Evolutionary conservation across 169 alveolate genomes (phyloP), one percentile per base, ranked within the genome.

Genomic region (Plasmodium yoelii): DNA sequence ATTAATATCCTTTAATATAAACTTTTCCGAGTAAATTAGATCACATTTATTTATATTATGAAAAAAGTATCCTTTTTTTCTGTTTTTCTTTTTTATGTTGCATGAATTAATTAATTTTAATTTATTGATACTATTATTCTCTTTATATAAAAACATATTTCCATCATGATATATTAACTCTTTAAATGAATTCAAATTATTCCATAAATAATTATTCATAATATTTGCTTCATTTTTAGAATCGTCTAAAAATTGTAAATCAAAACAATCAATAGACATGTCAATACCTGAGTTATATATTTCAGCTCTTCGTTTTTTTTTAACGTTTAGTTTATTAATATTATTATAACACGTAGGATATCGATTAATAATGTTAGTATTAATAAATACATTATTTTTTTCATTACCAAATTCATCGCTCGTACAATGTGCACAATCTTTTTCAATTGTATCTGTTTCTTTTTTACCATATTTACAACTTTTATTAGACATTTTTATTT

Each of bases 231-330:
- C 68, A 74, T 34, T 70, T 51, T 53, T 59, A 15, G 39, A 59
- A 55, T 82, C 90, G 53, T 82, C 90, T 34, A 82, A 82, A 19
- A 82, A 53, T 28, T 44, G 19, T 24, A 55, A 82, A 61, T 67
- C 84, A 61, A 82, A 82, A 19, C 44, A 82, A 22, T 82, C 84
- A 1, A 51, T 28, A 34, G 47, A 15, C 5, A 63, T 15, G 24
- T 53, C 9, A 34, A 24, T 34, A 28, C 39, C 24, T n/a, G 13
- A 13, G 28, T 13, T 64, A 24, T 57, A 28, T 24, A 19, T n/a
- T n/a, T n/a, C 9, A 10, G 5, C 28, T 47, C n/a, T 28, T 57
- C 42, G 18, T 13, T 22, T 28, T 8, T 26, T 10, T 72, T 72
- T 69, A 13, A 51, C 59, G 7, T 12, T 15, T 34, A 34, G 18